Evolutionary conservation across 1,139 yeast species (phyloP), one percentile per base, ranked within the genome.

Genomic region (Pichia cactophila): DNA sequence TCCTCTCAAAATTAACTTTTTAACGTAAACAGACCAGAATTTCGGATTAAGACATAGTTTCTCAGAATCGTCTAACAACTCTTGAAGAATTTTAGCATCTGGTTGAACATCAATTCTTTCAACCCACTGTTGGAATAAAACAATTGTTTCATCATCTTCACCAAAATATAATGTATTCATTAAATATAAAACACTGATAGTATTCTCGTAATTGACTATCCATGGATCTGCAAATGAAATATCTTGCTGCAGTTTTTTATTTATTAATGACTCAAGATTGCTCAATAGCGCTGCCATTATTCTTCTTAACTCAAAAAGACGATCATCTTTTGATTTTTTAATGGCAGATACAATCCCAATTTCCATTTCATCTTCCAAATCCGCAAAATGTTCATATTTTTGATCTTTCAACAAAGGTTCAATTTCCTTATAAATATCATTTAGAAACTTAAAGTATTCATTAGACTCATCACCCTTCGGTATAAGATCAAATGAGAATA

Each of bases 101-200:
- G 89, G 88, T 55, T 78, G 72, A 12, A 74, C 72, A 59, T 83
- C 88, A 43, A 81, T 80, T 51, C 79, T 71, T 60, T 85, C 85
- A 35, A 83, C 71, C 92, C 92, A 85, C 48, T 70, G 73, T 16
- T 73, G 65, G 42, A 81, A 63, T 20, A 70, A 61, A 33, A 72
- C 74, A 2, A 82, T 78, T 46, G 70, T 74, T 41, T 70, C 69
- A 41, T 69, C 71, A 2, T 70, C 69, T 28, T 68, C 64, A 0
- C 74, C 70, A 58, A 82, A 84, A 54, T 71, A 69, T 38, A 76
- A 63, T 0, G 86, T 78, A 46, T 73, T 73, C 31, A 84, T 60
- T 56, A 88, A 78, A 53, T 79, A 80, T 45, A 84, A 60, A 9
- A 84, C 75, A 51, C 72, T 71, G 35, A 75, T 61, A 17, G 73